Conservation (phyloP, 495 filamentous ascomycete species). For the Lophium mytilinum region DNA sequence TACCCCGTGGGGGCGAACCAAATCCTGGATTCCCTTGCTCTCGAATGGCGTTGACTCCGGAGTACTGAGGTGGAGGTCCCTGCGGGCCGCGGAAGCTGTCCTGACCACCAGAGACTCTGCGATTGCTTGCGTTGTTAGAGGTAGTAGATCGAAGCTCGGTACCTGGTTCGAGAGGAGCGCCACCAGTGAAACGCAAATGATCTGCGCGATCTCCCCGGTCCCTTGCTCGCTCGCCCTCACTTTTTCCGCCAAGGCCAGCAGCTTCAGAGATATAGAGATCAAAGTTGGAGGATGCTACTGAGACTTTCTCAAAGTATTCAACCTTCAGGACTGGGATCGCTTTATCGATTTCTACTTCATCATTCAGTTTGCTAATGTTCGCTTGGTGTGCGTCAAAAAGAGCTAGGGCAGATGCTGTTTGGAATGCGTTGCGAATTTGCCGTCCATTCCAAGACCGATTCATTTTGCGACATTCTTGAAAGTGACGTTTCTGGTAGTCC, state of each 20-base stretch:
- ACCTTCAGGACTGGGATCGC: neutral
- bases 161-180: neutral
- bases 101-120: neutral
- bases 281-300: conserved; percentile 4
- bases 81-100: neutral
- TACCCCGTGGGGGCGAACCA: neutral
- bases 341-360: neutral
- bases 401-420: conserved; percentile 20
- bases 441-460: conserved; percentile 19
- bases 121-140: neutral
- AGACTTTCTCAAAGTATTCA: conserved; percentile 9
- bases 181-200: neutral
- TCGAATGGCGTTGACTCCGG: neutral
- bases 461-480: neutral
- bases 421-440: conserved; percentile 25
- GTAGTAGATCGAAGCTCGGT: neutral
- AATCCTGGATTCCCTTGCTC: neutral
- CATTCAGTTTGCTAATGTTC: neutral
- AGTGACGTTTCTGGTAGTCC: neutral
- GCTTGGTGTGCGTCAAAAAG: conserved; percentile 10
- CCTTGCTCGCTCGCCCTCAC: neutral
- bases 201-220: neutral
- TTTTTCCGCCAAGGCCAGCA: neutral
- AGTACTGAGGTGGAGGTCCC: neutral
- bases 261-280: conserved; percentile 4